Base-by-base conservation (phyloP, 148 eudicot genomes). In the Amaranthus hypochondriacus region DNA sequence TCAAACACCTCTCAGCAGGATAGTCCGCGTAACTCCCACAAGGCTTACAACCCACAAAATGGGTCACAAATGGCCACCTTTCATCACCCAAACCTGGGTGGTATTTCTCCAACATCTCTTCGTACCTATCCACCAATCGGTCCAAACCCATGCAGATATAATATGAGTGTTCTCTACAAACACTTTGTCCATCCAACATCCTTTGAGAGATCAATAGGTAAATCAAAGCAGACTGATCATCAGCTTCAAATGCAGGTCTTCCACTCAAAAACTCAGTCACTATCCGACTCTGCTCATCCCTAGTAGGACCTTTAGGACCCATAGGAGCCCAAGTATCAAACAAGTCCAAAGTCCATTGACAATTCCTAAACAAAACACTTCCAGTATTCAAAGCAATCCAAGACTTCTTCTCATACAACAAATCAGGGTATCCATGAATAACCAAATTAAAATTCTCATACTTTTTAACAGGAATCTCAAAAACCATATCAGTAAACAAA, bases 11-110 rank as follows among this genome's bases (percentile, higher is more conserved):
- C 85, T 90, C 90, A 2, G 85, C 91, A 1, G 92, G 85, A 75
- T 90, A 89, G 84, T 93, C 98, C 52, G 92, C 92, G 69, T 87
- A 93, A 74, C 97, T 89, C 64, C 89, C 94, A 80, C 96, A 92
- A 48, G 98, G 98, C 83, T 92, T 92, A 72, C 98, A 92, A n/a
- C 98, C 98, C 68, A 90, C 96, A 58, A 92, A 90, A 86, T 92
- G 96, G 0, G 97, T 92, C 71, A 86, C 90, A 57, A 92, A 89
- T 4, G 92, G 97, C 95, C 97, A 92, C 83, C 92, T 92, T 83
- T 90, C 97, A 56, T 92, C 97, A 6, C 96, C 97, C 75, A 87
- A 80, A 9, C 97, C 97, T 0, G 97, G 93, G 69, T 87, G 88
- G 58, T 90, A 79, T 79, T 88, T 92, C 84, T 84, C 90, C 7